Conservation (phyloP, 2,329 filamentous ascomycete genomes). For the Exophiala calicioides region DNA sequence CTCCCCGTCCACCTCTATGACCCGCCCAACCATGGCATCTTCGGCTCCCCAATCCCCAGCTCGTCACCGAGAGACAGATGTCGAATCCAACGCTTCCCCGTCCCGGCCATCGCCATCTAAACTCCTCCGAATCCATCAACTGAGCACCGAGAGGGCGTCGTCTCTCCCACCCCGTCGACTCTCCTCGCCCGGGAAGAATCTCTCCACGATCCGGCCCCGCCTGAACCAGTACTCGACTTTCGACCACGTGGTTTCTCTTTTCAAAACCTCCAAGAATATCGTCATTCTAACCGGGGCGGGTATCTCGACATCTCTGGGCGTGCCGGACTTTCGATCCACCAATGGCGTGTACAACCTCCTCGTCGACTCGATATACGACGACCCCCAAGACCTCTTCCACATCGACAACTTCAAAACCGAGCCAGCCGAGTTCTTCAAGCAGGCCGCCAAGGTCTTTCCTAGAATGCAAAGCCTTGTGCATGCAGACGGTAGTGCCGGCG, state of each 20-base stretch:
- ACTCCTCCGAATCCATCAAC: constrained; percentile 18
- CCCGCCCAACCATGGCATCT: constrained; percentile 16
- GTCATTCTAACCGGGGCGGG: constrained; percentile 93
- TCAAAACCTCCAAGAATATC: constrained; percentile 76
- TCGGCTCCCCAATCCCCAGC: constrained; percentile 23
- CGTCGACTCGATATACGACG: constrained; percentile 71
- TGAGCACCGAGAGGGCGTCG: constrained; percentile 18
- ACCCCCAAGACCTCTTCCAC: constrained; percentile 95
- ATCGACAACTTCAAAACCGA: constrained; percentile 83
- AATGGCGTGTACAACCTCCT: constrained; percentile 60
- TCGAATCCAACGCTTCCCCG: constrained; percentile 16
- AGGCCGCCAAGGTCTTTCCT: constrained; percentile 72
- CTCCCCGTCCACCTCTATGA: neutral
- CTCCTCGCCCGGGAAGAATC: constrained; percentile 19
- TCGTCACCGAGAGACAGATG: constrained; percentile 9
- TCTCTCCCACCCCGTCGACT: constrained; percentile 22
- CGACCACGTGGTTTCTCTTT: constrained; percentile 78
- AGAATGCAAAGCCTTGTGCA: constrained; percentile 46
- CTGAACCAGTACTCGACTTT: constrained; percentile 72
- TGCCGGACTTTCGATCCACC: constrained; percentile 94
- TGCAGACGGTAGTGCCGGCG: neutral
- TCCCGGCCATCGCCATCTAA: constrained; percentile 20
- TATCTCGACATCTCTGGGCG: constrained; percentile 94
- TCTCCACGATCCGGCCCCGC: constrained; percentile 22
- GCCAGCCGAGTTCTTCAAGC: constrained; percentile 77